Evolutionary conservation across 2,329 filamentous ascomycete genomes (phyloP).

Genomic region (Didymella exigua): DNA sequence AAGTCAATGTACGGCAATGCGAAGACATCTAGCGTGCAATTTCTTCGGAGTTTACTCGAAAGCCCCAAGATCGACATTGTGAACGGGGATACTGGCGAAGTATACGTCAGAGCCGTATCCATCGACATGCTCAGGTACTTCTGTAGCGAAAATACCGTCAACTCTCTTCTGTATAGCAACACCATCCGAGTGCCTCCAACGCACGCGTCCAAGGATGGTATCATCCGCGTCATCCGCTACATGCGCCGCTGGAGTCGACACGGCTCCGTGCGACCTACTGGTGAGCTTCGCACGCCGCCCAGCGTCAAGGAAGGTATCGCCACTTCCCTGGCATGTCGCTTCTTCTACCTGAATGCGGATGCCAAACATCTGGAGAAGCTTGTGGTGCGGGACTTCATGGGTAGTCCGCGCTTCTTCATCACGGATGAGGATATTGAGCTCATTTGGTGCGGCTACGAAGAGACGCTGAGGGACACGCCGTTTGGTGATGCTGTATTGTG

Average conservation of each 20-base stretch:
- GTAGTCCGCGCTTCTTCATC: background rate
- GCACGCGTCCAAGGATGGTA: background rate
- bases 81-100: background rate
- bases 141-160: background rate
- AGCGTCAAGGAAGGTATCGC: constrained; percentile 8
- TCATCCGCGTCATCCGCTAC: constrained; percentile 7
- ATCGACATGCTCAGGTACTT: background rate
- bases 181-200: background rate
- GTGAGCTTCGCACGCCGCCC: constrained; percentile 7
- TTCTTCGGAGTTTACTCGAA: background rate
- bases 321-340: constrained; percentile 2
- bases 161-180: background rate
- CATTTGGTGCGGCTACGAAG: constrained; percentile 8
- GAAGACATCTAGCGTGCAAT: background rate
- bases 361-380: constrained; percentile 3
- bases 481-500: constrained; percentile 7
- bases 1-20: background rate
- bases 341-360: constrained; percentile 1
- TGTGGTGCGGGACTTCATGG: background rate
- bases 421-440: background rate
- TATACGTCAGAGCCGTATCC: background rate
- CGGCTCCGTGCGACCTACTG: background rate
- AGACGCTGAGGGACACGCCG: background rate
- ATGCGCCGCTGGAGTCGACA: constrained; percentile 14
- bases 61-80: background rate